phyloP scores from a whole-genome alignment of 805 yeast genomes.

The Torulaspora maleeae region DNA sequence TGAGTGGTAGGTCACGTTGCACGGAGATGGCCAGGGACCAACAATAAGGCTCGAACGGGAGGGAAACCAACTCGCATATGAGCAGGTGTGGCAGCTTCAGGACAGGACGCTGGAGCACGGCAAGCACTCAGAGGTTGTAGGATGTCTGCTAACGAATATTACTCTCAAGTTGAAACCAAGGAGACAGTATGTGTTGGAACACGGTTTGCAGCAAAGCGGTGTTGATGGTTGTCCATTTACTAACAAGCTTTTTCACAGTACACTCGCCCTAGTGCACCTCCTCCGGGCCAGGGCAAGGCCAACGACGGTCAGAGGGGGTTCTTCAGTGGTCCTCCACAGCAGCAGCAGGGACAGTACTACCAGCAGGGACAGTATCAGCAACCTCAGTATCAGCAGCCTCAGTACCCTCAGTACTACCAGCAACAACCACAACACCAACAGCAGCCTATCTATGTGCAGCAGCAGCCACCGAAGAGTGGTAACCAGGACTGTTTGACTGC shows the following conservation, averaged over 20 bases:
- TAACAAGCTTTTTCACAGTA: slow-evolving; percentile 14
- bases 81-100: neutral
- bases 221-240: neutral
- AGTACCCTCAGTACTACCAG: slow-evolving; percentile 42
- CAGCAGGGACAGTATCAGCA: slow-evolving; percentile 32
- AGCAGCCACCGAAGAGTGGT: slow-evolving; percentile 38
- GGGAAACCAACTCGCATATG: neutral
- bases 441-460: slow-evolving; percentile 52
- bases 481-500: slow-evolving; percentile 46
- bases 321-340: slow-evolving; percentile 7
- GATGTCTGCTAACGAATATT: slow-evolving; percentile 32
- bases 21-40: slow-evolving; percentile 1
- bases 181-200: slow-evolving; percentile 11
- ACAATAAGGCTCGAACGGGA: neutral
- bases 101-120: neutral
- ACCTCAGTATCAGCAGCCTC: slow-evolving; percentile 35
- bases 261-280: slow-evolving; percentile 29
- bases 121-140: neutral
- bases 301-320: slow-evolving; percentile 8
- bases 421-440: slow-evolving; percentile 42
- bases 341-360: slow-evolving; percentile 22
- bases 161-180: slow-evolving; percentile 16
- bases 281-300: slow-evolving; percentile 18
- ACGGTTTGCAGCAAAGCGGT: too few relatives aligned
- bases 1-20: neutral